Evolutionary conservation across 352 stramenopile genomes (phyloP), one percentile per base, ranked within the genome.

Genomic region (Aphanomyces euteiches): DNA sequence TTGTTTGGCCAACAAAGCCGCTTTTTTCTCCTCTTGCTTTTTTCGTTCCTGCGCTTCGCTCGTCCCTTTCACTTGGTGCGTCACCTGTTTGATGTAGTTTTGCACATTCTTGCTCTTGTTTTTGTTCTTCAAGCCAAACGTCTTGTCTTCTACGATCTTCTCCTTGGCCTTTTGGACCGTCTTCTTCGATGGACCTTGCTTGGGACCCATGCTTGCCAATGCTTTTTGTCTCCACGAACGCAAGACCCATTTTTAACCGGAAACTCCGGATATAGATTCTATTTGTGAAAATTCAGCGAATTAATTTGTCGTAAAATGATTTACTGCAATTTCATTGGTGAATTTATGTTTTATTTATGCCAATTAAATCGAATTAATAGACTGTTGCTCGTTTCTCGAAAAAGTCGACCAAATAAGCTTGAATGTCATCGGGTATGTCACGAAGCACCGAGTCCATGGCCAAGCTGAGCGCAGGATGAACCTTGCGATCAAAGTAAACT

Each of bases 41-140:
- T 91, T 72, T 48, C 87, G 83, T 58, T 95, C 83, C 65, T 85
- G 84, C 67, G 85, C 83, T 61, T 86, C 85, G 64, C 85, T 93
- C 64, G 43, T 79, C 56, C 87, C 88, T 77, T 93, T 95, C 59
- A 93, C 88, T 75, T 96, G 87, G 72, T 96, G 96, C 47, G 88
- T 90, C 53, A 96, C 88, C 64, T 93, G 81, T 77, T 93, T 79
- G 59, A 97, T 91, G 78, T 93, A 96, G 75, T 95, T 88, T 75
- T 98, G 93, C 59, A 98, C 94, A 73, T 97, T 97, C 72, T 97
- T 97, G 75, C 81, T 95, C 83, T 99, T 99, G 79, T 99, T 99
- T 78, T 99, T 99, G 85, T 99, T 99, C 82, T 99, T 99, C 34
- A 99, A 83, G 36, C 97, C 97, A 74, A 99, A 99, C 15, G 97